phyloP scores from a whole-genome alignment of 139 green algal species.

The Coelastrella sp. region DNA sequence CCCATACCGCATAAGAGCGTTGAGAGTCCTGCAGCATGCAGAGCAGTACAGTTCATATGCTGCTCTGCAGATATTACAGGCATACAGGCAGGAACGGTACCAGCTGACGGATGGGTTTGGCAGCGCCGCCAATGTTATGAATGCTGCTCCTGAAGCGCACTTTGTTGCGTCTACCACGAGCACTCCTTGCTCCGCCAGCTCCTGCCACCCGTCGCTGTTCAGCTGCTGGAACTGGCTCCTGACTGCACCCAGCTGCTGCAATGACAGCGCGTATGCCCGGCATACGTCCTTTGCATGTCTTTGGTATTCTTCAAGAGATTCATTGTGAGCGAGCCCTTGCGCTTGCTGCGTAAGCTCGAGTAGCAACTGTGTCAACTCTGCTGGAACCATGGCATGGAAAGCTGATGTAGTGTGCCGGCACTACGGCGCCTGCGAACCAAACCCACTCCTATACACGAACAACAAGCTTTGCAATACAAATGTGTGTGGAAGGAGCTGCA shows the following conservation, averaged over 20 bases:
- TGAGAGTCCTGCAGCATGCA: slow-evolving; percentile 49
- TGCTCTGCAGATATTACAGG: too few species aligned
- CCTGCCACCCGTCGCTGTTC: slow-evolving; percentile 14
- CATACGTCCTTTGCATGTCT: slow-evolving; percentile 31
- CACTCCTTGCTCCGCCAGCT: slow-evolving; percentile 6
- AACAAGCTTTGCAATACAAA: too few species aligned
- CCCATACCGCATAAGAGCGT: slow-evolving; percentile 49
- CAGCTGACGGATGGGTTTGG: too few species aligned
- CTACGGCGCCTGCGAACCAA: too few species aligned
- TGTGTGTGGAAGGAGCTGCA: too few species aligned
- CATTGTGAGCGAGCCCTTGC: background rate
- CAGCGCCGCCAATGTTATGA: too few species aligned
- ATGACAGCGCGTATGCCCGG: background rate
- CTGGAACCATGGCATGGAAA: background rate
- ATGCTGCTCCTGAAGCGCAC: background rate
- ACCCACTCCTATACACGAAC: too few species aligned
- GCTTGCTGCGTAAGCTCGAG: slow-evolving; percentile 2
- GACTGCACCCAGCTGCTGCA: slow-evolving; percentile 32
- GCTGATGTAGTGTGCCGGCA: background rate
- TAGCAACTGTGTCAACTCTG: slow-evolving; percentile 30
- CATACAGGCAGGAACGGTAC: too few species aligned
- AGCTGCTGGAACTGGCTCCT: background rate
- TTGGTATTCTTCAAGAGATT: slow-evolving; percentile 40
- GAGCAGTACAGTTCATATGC: too few species aligned
- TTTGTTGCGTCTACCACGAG: slow-evolving; percentile 23